phyloP scores from a whole-genome alignment of 352 stramenopile genomes.

The Ophiocytium majus region DNA sequence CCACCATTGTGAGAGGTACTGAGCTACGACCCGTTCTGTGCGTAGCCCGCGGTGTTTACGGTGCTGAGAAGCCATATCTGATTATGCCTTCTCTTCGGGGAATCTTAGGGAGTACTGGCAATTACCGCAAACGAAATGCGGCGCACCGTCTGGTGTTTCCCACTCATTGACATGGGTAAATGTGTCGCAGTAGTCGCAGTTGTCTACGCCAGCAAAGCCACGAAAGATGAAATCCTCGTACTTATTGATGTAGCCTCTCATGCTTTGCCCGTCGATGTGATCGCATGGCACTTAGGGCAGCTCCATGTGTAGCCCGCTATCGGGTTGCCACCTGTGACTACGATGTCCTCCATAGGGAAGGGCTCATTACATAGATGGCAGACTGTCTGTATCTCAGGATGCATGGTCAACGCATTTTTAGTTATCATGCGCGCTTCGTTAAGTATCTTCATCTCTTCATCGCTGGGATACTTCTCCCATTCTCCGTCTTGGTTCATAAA shows the following conservation, averaged over 20 bases:
- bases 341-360: not conserved
- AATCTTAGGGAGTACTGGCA: too few species aligned
- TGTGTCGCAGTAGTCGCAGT: too few species aligned
- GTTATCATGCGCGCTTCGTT: not conserved
- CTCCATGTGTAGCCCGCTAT: not conserved
- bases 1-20: not conserved
- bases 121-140: too few species aligned
- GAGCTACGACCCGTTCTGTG: not conserved
- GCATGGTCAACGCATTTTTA: not conserved
- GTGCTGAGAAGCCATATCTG: not conserved
- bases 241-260: too few species aligned
- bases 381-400: too few species aligned
- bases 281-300: not conserved
- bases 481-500: slow-evolving; percentile 15
- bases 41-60: not conserved
- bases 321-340: not conserved
- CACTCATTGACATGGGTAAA: too few species aligned
- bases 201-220: too few species aligned
- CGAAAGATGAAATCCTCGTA: too few species aligned
- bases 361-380: slow-evolving; percentile 10
- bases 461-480: not conserved
- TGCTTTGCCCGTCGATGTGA: too few species aligned
- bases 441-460: not conserved
- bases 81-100: too few species aligned
- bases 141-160: too few species aligned